Evolutionary conservation across 2,329 filamentous ascomycete species (phyloP), one percentile per base, ranked within the genome.

Genomic region (Colletotrichum sp.): DNA sequence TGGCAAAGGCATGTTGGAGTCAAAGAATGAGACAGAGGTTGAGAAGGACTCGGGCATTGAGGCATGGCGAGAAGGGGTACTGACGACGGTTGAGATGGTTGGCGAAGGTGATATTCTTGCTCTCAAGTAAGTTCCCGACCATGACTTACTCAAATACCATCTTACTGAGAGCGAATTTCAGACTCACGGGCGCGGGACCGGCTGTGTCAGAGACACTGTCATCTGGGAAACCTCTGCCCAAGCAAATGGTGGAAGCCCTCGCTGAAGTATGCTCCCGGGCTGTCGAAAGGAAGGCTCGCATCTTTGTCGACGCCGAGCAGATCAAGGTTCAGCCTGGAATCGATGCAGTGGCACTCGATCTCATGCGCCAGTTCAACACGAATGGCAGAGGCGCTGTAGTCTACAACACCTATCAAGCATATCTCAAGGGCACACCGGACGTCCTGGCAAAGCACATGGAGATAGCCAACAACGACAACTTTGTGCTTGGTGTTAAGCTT

Each of bases 281-380:
- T 0, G 89, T 91, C 4, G 86, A 90, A 38, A 92, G 93, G 63
- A 91, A 93, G 24, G 91, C 98, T 3, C 90, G 91, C 4, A 89
- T 98, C 2, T 90, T 98, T 3, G 95, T 97, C 76, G 95, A 97
- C 77, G 96, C 95, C 2, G 96, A 98, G 85, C 95, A 98, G 83
- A 92, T 93, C 74, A 89, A 91, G 70, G 90, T 96, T 30, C 94
- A 97, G 84, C 86, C 90, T 5, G 95, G 95, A 9, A 96, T 97
- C 75, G 93, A 96, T 82, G 89, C 91, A 78, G 96, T 95, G 93
- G 95, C 93, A 8, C 84, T 97, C 63, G 85, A 89, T 24, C 93
- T 95, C 79, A 94, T 96, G 87, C 90, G 91, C 79, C 91, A 90
- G 81, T 96, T 94, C 87, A 97, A 97, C 86, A 90, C 87, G 76